phyloP scores from a whole-genome alignment of 495 filamentous ascomycete genomes.

The Baudoinia panamericana region DNA sequence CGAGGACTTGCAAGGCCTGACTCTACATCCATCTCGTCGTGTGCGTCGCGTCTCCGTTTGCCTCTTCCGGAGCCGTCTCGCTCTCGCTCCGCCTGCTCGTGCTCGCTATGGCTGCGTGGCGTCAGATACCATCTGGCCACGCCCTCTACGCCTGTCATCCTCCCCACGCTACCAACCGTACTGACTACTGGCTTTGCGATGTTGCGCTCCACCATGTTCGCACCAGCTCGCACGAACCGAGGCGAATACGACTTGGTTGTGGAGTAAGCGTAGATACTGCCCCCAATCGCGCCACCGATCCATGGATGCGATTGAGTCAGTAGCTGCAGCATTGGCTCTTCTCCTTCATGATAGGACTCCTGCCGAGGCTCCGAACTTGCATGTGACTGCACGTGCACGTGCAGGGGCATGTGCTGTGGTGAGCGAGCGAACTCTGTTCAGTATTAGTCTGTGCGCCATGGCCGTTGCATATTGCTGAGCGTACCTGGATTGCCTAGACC shows the following conservation, averaged over 20 bases:
- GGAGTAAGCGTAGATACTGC: conserved; percentile 67
- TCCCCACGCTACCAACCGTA: conserved; percentile 65
- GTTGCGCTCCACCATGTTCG: conserved; percentile 73
- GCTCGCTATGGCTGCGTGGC: conserved; percentile 28
- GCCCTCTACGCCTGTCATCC: conserved; percentile 71
- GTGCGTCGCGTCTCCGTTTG: conserved; percentile 52
- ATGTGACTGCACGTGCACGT: not conserved
- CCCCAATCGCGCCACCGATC: conserved; percentile 65
- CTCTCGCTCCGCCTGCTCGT: conserved; percentile 34
- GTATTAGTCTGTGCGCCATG: conserved; percentile 1
- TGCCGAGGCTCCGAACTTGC: not conserved
- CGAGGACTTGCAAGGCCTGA: conserved; percentile 19
- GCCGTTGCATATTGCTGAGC: not conserved
- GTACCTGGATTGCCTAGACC: conserved; percentile 65
- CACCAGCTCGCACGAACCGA: conserved; percentile 59
- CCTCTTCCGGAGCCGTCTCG: conserved; percentile 33
- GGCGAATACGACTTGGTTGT: conserved; percentile 78
- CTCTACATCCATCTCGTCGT: conserved; percentile 29
- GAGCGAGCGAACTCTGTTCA: conserved; percentile 43
- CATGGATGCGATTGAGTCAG: conserved; percentile 68
- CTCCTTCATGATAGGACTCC: conserved; percentile 24
- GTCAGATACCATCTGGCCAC: conserved; percentile 65
- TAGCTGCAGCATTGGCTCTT: conserved; percentile 67
- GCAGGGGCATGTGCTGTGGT: conserved; percentile 30
- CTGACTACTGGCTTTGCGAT: conserved; percentile 68